phyloP scores from a whole-genome alignment of 176 grass and related monocot species.

The Tillandsia fasciculata region DNA sequence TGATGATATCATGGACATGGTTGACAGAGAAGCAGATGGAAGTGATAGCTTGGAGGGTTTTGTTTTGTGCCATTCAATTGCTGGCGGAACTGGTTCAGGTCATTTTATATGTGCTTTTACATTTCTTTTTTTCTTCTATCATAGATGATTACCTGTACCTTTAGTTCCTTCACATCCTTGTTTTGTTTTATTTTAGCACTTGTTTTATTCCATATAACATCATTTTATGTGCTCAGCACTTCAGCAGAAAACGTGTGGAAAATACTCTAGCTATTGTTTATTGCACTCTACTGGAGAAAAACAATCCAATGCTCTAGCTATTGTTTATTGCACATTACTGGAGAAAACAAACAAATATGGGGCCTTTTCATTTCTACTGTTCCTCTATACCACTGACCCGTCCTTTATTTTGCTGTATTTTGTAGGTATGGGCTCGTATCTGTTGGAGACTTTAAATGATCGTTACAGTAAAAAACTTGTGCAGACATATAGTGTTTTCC shows the following conservation, averaged over 20 bases:
- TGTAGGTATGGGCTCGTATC: conserved; percentile 96
- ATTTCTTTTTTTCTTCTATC: conserved; percentile 5
- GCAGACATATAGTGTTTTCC: conserved; percentile 96
- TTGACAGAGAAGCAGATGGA: conserved; percentile 99
- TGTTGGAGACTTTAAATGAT: conserved; percentile 94
- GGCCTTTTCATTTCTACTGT: no score
- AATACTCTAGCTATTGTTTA: no score
- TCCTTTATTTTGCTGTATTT: conserved; percentile 4
- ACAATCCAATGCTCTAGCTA: no score
- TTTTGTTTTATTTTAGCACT: neutral
- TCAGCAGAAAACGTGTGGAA: no score
- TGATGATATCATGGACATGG: conserved; percentile 99
- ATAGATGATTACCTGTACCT: neutral
- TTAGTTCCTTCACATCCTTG: conserved; percentile 1
- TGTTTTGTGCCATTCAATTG: conserved; percentile 94
- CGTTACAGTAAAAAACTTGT: conserved; percentile 98
- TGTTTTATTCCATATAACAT: neutral
- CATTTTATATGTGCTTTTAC: conserved; percentile 1
- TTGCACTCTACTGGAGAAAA: no score
- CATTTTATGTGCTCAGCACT: neutral
- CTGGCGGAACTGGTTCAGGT: conserved; percentile 99
- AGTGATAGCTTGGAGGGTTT: conserved; percentile 98
- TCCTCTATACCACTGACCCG: neutral
- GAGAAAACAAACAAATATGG: no score
- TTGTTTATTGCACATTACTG: no score